Evolutionary conservation across 106 monocot genomes (phyloP), one percentile per base, ranked within the genome.

Genomic region (Iris macrosiphon): DNA sequence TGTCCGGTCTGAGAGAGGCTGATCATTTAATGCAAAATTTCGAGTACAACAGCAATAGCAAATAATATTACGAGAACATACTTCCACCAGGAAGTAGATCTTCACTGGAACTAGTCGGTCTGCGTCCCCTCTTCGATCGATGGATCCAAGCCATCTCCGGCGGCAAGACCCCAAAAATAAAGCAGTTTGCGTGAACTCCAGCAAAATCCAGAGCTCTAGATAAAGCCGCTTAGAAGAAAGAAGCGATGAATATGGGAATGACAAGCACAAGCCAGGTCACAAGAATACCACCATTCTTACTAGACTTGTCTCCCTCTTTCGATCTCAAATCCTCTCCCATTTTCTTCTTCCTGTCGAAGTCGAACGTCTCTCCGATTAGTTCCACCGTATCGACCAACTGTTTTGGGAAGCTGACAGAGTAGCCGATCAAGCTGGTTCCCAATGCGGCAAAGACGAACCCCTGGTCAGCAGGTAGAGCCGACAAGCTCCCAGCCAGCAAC

Each of bases 151-250:
- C 82, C 91, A 86, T 82, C 42, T 65, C 72, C 7, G 91, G 91
- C 14, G 86, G 91, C 19, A 92, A 64, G 2, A 92, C 59, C 22
- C 91, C 91, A 65, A 86, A 92, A 7, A 92, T 72, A 54, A 86
- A 92, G 61, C 86, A 92, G 49, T 92, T 82, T 45, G 86, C 92
- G 74, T 82, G 86, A 17, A 86, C 70, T 53, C 86, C 92, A 7
- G 92, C 79, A 63, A 92, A 92, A 64, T 92, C 82, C 51, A 92
- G 60, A 67, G 86, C 82, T 66, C 59, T 86, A 4, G 86, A 67
- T 34, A 92, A 92, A 18, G 73, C 72, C 8, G 55, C 25, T 4
- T 49, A 51, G 40, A 72, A 79, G 49, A 76, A 82, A 32, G 75
- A 69, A 16, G 82, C 61, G 44, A 82, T 61, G 32, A 85, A 57